A percentile compares a stretch with the other conserved stretches of the same genome.
These are phyloP conservation scores for Melanopsichium pennsylvanicum DNA, from an alignment of 1,284 basidiomycete genomes.

Conservation along the genomic window DNA sequence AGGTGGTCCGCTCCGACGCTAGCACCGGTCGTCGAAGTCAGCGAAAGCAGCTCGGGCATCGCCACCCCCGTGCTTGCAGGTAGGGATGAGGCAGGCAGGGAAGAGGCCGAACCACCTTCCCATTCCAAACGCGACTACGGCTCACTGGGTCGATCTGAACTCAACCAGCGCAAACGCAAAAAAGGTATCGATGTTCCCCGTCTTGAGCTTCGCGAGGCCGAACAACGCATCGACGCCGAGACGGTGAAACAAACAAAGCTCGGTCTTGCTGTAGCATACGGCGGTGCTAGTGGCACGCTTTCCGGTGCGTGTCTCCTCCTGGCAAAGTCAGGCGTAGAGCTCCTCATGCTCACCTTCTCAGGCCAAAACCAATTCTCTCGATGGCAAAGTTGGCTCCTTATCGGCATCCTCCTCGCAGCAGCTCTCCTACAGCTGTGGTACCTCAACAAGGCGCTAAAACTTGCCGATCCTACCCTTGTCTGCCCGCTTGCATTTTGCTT, in stretches of 20 bases:
- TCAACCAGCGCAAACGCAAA: constrained; percentile 22
- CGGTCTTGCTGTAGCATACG: constrained; percentile 83
- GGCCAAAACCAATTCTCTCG: constrained; percentile 84
- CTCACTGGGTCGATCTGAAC: constrained; percentile 26
- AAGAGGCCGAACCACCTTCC: background rate
- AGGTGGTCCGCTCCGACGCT: constrained; percentile 57
- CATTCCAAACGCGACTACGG: constrained; percentile 34
- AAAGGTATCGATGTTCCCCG: constrained; percentile 35
- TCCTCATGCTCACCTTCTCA: constrained; percentile 79
- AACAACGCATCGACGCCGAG: constrained; percentile 34
- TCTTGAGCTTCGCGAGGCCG: constrained; percentile 27
- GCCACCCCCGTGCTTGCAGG: constrained; percentile 52
- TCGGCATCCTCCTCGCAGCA: constrained; percentile 75
- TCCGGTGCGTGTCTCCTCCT: constrained; percentile 92
- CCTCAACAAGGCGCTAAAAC: constrained; percentile 84
- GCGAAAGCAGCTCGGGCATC: constrained; percentile 62
- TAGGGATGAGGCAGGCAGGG: constrained; percentile 38
- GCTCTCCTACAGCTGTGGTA: constrained; percentile 84
- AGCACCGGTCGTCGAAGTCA: constrained; percentile 63
- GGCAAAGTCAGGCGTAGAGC: constrained; percentile 91
- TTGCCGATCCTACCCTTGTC: constrained; percentile 79
- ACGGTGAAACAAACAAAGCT: constrained; percentile 69
- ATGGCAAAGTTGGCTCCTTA: constrained; percentile 80
- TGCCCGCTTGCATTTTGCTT: constrained; percentile 96
- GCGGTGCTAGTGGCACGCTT: constrained; percentile 87